Conservation (phyloP, 2,329 filamentous ascomycete genomes). For the Talaromyces sp. region DNA sequence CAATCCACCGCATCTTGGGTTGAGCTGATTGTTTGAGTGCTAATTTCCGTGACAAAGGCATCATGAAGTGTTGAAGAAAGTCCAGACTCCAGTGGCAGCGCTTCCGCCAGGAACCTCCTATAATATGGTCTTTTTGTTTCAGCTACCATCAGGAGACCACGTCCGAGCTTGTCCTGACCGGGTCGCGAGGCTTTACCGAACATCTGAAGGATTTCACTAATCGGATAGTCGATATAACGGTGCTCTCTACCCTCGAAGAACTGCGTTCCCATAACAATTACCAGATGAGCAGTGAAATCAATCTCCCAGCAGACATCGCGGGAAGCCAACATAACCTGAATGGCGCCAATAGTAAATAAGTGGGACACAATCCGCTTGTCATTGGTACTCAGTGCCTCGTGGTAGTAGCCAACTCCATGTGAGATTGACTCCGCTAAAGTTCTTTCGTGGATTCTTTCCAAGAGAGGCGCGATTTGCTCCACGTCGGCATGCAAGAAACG, state of each 20-base stretch:
- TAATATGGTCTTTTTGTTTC: constrained; percentile 95
- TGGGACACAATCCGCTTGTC: constrained; percentile 94
- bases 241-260: constrained; percentile 97
- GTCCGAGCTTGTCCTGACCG: constrained; percentile 72
- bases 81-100: constrained; percentile 90
- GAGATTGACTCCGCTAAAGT: constrained; percentile 83
- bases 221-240: constrained; percentile 91
- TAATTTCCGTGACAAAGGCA: constrained; percentile 95
- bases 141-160: constrained; percentile 94
- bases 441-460: constrained; percentile 79
- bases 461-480: constrained; percentile 75
- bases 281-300: constrained; percentile 79
- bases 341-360: constrained; percentile 82
- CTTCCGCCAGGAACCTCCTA: constrained; percentile 97
- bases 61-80: constrained; percentile 89
- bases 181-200: constrained; percentile 87
- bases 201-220: constrained; percentile 95
- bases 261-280: constrained; percentile 96
- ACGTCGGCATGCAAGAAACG: constrained; percentile 84
- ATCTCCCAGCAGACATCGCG: constrained; percentile 97
- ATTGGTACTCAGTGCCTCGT: constrained; percentile 82
- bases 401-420: constrained; percentile 95
- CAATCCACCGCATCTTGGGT: constrained; percentile 97
- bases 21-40: constrained; percentile 90
- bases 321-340: constrained; percentile 77